A percentile compares a stretch with the other conserved stretches of the same genome.
These are phyloP conservation scores for Colletotrichum tanaceti DNA, from an alignment of 2,329 filamentous ascomycete species.

Conservation along the genomic window DNA sequence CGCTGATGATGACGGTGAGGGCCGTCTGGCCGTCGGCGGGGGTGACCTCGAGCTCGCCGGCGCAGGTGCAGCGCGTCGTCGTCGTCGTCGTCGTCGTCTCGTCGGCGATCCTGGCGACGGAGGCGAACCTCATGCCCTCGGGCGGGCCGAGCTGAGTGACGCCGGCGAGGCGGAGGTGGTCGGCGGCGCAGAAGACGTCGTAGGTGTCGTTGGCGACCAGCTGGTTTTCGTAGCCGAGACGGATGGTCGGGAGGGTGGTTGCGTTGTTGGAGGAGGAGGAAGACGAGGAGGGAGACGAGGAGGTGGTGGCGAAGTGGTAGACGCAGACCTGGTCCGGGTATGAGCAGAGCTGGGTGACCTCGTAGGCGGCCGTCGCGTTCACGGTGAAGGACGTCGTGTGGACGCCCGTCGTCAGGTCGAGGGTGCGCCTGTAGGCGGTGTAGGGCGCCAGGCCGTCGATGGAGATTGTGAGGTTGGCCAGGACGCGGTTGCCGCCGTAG, in stretches of 20 bases:
- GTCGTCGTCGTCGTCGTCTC: slow-evolving; percentile 29
- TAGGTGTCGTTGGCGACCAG: slow-evolving; percentile 47
- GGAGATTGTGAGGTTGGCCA: slow-evolving; percentile 58
- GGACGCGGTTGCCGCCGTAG: slow-evolving; percentile 60
- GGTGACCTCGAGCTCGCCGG: slow-evolving; percentile 47
- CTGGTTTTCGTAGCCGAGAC: slow-evolving; percentile 56
- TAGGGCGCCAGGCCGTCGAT: slow-evolving; percentile 49
- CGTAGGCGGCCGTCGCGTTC: slow-evolving; percentile 49
- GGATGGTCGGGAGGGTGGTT: slow-evolving; percentile 52
- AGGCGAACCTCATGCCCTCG: slow-evolving; percentile 58
- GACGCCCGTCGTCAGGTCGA: slow-evolving; percentile 58
- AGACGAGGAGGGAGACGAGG: no score
- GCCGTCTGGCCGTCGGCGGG: slow-evolving; percentile 42
- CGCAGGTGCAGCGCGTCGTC: slow-evolving; percentile 33
- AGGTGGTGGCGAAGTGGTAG: slow-evolving; percentile 42
- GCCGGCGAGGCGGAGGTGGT: slow-evolving; percentile 49
- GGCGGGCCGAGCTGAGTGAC: slow-evolving; percentile 54
- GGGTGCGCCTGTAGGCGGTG: slow-evolving; percentile 53
- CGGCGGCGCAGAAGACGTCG: slow-evolving; percentile 49
- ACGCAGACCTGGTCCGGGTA: slow-evolving; percentile 53
- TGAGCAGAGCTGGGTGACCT: slow-evolving; percentile 50
- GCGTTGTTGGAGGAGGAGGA: slow-evolving; percentile 25
- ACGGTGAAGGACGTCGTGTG: slow-evolving; percentile 52
- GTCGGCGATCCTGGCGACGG: slow-evolving; percentile 46
- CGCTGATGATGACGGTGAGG: slow-evolving; percentile 56